Base-by-base conservation (phyloP, 2,329 filamentous ascomycete genomes). In the Didymella lethalis region DNA sequence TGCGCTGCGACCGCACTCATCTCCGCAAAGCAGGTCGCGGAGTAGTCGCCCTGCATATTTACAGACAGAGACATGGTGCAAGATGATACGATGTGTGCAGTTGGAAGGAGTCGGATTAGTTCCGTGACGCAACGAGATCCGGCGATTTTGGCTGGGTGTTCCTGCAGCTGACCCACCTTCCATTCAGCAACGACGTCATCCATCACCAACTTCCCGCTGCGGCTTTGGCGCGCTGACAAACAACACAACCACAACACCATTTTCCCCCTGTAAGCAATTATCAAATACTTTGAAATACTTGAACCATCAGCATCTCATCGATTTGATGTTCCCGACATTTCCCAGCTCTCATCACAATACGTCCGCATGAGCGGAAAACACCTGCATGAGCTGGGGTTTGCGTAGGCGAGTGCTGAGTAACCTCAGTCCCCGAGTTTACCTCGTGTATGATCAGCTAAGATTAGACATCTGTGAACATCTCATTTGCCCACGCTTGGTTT, bases 401-500 rank as follows among this genome's bases (percentile, higher is more conserved):
- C 57, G 59, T 64, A 60, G 52, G 64, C 63, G 58, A 67, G 57
- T 70, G 73, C 70, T 75, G 73, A 76, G 68, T 75, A 71, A 74
- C 63, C 48, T 49, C 63, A 51, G 54, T 54, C 36, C 38, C 11
- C 41, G 57, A 66, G 57, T 63, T 61, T 61, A 64, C 40, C 63
- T 72, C 66, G 67, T 71, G 66, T 69, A 64, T 57, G 66, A 48
- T 62, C 54, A 64, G 62, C 73, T 75, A 75, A 75, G 74, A 70
- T 72, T 75, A 72, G 70, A 67, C 57, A 53, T 46, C 47, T 54
- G 45, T 29, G 50, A 52, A 48, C n/a, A 28, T 65, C 43, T 65
- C 51, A 72, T 67, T 70, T 63, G 66, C 59, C 61, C 48, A 51
- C 54, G 36, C 59, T 60, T 38, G 54, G 16, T 32, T 57, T 58